Conservation (phyloP, 2,329 filamentous ascomycete genomes). For the Graphium sp. region DNA sequence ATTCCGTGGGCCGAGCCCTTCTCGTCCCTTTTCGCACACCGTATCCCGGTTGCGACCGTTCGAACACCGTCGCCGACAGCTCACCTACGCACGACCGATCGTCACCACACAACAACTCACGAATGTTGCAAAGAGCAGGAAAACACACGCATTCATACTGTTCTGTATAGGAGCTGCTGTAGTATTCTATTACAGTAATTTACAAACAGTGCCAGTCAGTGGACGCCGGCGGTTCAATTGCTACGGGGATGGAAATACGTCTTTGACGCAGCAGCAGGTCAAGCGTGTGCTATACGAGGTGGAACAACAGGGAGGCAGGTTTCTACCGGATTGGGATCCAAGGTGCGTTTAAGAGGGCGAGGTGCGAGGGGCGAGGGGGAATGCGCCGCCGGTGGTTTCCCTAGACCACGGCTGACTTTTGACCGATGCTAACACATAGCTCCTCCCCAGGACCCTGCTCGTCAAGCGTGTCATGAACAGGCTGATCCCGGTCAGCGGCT, state of each 20-base stretch:
- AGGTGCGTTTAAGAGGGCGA: constrained; percentile 8
- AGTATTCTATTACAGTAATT: constrained; percentile 48
- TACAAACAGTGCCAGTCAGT: constrained; percentile 58
- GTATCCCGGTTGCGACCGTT: too few species aligned
- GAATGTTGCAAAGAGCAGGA: too few species aligned
- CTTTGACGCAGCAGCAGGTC: constrained; percentile 38
- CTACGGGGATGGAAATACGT: constrained; percentile 23
- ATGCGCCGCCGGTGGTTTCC: too few species aligned
- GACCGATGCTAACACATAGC: too few species aligned
- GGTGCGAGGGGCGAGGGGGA: neutral
- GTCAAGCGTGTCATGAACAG: constrained; percentile 49
- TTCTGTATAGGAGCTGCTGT: constrained; percentile 26
- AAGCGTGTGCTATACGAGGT: constrained; percentile 37
- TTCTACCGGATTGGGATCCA: constrained; percentile 43
- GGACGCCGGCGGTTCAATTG: constrained; percentile 61
- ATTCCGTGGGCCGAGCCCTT: too few species aligned
- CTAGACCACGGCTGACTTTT: too few species aligned
- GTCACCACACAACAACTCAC: too few species aligned
- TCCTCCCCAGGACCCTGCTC: constrained; percentile 23
- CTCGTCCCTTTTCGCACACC: too few species aligned
- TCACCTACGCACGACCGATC: too few species aligned
- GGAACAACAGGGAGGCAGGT: constrained; percentile 28
- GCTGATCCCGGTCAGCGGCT: constrained; percentile 49
- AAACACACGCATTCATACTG: too few species aligned
- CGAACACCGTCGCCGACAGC: too few species aligned